phyloP scores from a whole-genome alignment of 805 yeast genomes.

The Maudiozyma serrabonitensis region DNA sequence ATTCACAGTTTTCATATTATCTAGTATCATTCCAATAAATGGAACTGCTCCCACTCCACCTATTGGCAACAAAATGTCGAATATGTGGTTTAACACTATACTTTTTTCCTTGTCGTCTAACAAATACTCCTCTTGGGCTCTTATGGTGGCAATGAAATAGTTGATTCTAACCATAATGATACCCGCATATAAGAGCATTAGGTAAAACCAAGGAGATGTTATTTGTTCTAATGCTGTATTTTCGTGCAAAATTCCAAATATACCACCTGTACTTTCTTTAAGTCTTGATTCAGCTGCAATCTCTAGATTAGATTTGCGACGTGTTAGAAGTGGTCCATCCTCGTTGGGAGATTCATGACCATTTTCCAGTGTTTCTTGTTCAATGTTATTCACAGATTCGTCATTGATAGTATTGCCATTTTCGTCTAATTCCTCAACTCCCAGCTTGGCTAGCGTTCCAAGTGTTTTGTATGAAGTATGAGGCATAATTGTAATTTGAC shows the following conservation, averaged over 20 bases:
- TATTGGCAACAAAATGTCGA: conserved; percentile 77
- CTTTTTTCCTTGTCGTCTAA: conserved; percentile 46
- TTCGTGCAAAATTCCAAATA: conserved; percentile 75
- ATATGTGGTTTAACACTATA: conserved; percentile 52
- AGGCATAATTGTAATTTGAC: conserved; percentile 79
- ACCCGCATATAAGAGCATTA: conserved; percentile 72
- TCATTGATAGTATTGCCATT: conserved; percentile 42
- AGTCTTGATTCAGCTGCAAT: conserved; percentile 52
- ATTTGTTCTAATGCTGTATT: conserved; percentile 40
- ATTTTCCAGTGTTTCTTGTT: background rate
- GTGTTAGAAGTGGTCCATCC: background rate
- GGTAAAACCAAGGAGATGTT: conserved; percentile 55
- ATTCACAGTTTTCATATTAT: conserved; percentile 55
- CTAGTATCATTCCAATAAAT: conserved; percentile 70
- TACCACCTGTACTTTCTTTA: conserved; percentile 44
- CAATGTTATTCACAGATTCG: background rate
- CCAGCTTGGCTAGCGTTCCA: conserved; percentile 56
- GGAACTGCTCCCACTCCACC: conserved; percentile 88
- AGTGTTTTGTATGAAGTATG: conserved; percentile 60
- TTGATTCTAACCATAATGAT: conserved; percentile 87
- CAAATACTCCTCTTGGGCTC: conserved; percentile 70
- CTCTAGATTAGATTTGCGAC: conserved; percentile 51
- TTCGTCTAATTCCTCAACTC: conserved; percentile 67
- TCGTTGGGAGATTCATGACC: background rate
- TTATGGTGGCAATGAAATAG: conserved; percentile 84